These are phyloP conservation scores for Carex myosuroides DNA, from an alignment of 176 grass and related monocot species.

Conservation along the genomic window DNA sequence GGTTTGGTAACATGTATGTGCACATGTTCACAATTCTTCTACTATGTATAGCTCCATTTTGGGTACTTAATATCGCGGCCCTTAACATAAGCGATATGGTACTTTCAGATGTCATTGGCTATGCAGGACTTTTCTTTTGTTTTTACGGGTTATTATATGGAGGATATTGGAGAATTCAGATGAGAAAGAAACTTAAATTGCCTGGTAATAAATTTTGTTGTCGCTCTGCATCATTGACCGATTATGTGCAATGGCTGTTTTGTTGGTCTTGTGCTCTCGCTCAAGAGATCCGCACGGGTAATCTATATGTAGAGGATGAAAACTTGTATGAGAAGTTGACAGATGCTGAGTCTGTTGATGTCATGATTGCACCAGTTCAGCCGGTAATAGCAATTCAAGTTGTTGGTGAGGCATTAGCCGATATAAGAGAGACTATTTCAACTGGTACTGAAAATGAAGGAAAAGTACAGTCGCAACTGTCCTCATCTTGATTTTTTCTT, in stretches of 20 bases:
- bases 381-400: conserved; percentile 28
- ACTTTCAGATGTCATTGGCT: conserved; percentile 43
- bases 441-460: background rate
- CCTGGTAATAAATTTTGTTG: conserved; percentile 36
- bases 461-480: background rate
- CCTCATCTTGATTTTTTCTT: background rate
- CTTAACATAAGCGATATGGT: conserved; percentile 54
- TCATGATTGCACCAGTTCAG: conserved; percentile 37
- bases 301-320: conserved; percentile 46
- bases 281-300: conserved; percentile 78
- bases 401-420: background rate
- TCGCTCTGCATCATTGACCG: conserved; percentile 39
- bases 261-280: conserved; percentile 81
- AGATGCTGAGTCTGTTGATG: conserved; percentile 24
- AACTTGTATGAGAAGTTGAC: conserved; percentile 33
- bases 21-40: conserved; percentile 70
- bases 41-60: conserved; percentile 73
- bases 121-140: conserved; percentile 46
- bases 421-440: background rate
- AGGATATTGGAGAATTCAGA: conserved; percentile 87
- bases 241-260: conserved; percentile 69
- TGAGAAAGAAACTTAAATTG: conserved; percentile 57
- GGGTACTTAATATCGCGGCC: conserved; percentile 75
- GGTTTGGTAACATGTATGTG: conserved; percentile 91
- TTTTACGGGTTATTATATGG: conserved; percentile 69